These are phyloP conservation scores for Pseudonectria foliicola DNA, from an alignment of 2,329 filamentous ascomycete genomes.

Conservation along the genomic window DNA sequence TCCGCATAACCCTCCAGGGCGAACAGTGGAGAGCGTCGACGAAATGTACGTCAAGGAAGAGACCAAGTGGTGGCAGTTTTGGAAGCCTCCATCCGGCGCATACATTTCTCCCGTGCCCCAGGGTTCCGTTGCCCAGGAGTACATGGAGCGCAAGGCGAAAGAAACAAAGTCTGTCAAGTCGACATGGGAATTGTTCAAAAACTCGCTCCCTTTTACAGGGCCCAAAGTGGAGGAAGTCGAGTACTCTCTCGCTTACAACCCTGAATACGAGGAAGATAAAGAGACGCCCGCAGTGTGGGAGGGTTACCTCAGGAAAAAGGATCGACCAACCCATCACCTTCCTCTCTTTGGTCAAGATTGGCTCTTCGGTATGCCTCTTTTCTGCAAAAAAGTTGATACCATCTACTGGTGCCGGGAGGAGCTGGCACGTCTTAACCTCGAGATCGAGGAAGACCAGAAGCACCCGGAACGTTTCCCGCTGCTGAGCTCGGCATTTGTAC, in stretches of 20 bases:
- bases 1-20: conserved; percentile 10
- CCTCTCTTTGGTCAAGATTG: conserved; percentile 56
- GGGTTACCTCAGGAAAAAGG: conserved; percentile 70
- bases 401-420: conserved; percentile 88
- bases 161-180: conserved; percentile 42
- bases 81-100: conserved; percentile 54
- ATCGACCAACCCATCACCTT: conserved; percentile 78
- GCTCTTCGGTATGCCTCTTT: conserved; percentile 69
- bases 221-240: conserved; percentile 35
- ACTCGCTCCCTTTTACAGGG: conserved; percentile 42
- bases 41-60: conserved; percentile 41
- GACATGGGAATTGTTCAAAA: conserved; percentile 43
- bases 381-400: conserved; percentile 88
- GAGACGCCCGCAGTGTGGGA: conserved; percentile 68
- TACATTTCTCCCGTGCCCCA: conserved; percentile 57
- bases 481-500: conserved; percentile 96
- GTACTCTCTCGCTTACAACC: conserved; percentile 59
- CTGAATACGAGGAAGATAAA: conserved; percentile 49
- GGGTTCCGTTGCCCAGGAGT: conserved; percentile 37
- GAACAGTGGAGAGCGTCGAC: conserved; percentile 41
- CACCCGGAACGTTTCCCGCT: conserved; percentile 78
- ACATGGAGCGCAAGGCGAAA: conserved; percentile 24
- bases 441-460: conserved; percentile 86
- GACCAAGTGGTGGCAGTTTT: conserved; percentile 54
- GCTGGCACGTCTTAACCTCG: conserved; percentile 77